Evolutionary conservation across 2,329 filamentous ascomycete genomes (phyloP), one percentile per base, ranked within the genome.

Genomic region (Pezicula carpinea): DNA sequence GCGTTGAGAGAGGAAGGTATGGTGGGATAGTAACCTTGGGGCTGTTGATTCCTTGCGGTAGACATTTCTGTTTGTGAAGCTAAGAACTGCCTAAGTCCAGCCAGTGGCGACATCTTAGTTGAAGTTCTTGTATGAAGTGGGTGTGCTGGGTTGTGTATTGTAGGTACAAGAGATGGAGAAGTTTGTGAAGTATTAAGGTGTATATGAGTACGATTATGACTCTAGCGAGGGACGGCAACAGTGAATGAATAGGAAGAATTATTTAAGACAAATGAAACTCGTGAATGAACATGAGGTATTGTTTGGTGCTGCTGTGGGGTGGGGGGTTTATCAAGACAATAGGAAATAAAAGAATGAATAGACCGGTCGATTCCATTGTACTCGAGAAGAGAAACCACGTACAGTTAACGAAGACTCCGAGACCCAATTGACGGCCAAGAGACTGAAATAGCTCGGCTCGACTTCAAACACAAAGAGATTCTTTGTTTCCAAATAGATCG

Each of bases 1-100:
- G 55, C 53, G 49, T 61, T 55, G 47, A 64, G 57, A 43, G 54
- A 50, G 43, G 53, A 65, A 64, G 54, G 71, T 68, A 61, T 66
- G 59, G 44, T 66, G 64, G 58, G 60, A 26, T 26, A 26, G 45
- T 56, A 59, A 22, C 44, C 47, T 43, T 57, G 56, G 36, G 17
- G 46, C 46, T 49, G 54, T 53, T 53, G 59, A 31, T 55, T 55
- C 49, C 50, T 56, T 49, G 57, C 48, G 43, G 60, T 60, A 45
- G 62, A 63, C 61, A 65, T 61, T 33, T 63, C 57, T 49, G 62
- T 59, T 49, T 59, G 53, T 44, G 59, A 54, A 49, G 57, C 44
- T 40, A 64, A 23, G 48, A 60, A 54, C 35, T 53, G 53, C 53
- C 53, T 62, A 46, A 63, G 39, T 53, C 58, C 56, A 58, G 47